Evolutionary conservation across 345 rosid species (phyloP).

Genomic region (Zanthoxylum bungeanum): DNA sequence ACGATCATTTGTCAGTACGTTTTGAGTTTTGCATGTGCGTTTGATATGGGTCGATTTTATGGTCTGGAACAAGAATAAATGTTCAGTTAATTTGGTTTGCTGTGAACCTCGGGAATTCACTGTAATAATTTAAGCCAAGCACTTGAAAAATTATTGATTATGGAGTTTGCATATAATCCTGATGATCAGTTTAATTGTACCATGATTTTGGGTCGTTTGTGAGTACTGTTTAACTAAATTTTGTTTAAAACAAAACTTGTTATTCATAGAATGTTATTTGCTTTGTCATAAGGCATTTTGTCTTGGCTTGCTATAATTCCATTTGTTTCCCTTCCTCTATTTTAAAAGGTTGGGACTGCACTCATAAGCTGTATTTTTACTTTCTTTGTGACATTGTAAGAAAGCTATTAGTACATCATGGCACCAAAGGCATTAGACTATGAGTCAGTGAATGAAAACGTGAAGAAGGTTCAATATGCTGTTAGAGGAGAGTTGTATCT

Average conservation of each 20-base stretch:
- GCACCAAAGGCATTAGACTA: slow-evolving; percentile 67
- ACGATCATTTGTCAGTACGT: background rate
- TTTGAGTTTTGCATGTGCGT: background rate
- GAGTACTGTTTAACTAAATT: background rate
- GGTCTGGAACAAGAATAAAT: background rate
- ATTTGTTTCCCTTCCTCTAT: slow-evolving; percentile 1
- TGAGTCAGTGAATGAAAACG: slow-evolving; percentile 76
- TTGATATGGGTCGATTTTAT: background rate
- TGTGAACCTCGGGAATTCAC: background rate
- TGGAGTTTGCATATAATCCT: background rate
- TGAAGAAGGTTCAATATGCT: slow-evolving; percentile 94
- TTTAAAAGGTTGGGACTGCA: slow-evolving; percentile 1
- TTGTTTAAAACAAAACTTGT: background rate
- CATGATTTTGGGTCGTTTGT: background rate
- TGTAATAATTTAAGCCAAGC: background rate
- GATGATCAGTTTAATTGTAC: background rate
- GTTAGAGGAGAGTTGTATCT: slow-evolving; percentile 97
- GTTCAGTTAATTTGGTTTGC: background rate
- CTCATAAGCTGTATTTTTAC: background rate
- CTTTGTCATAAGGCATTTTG: background rate
- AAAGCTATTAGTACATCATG: slow-evolving; percentile 41
- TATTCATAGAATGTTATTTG: background rate
- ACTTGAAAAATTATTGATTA: background rate
- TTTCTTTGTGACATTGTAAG: slow-evolving; percentile 9
- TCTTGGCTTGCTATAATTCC: background rate